Percentiles rank a stretch among this genome's conserved stretches.
phyloP scores from a whole-genome alignment of 1,139 yeast genomes.

The Arxiozyma telluris region DNA sequence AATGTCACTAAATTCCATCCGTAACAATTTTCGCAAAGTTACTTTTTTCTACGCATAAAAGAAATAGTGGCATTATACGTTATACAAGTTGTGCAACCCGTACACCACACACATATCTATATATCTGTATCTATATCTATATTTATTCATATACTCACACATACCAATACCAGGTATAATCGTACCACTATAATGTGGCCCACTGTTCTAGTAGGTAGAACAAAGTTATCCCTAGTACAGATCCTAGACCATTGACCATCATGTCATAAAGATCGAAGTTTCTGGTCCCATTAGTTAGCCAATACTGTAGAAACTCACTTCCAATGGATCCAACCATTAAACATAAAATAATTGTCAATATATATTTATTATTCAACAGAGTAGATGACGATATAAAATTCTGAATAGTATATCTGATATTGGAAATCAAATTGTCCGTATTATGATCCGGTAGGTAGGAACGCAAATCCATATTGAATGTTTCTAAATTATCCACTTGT shows the following conservation, averaged over 20 bases:
- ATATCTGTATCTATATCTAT: too few relatives aligned
- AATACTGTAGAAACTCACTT: conserved; percentile 44
- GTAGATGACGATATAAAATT: not conserved
- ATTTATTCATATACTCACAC: too few relatives aligned
- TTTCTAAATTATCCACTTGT: not conserved
- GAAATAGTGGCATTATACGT: too few relatives aligned
- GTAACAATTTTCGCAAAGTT: too few relatives aligned
- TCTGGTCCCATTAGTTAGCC: conserved; percentile 36
- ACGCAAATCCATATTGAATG: not conserved
- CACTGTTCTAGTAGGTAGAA: conserved; percentile 3
- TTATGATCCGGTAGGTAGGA: not conserved
- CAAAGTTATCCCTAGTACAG: conserved; percentile 18
- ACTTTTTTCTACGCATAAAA: not conserved
- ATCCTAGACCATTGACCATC: conserved; percentile 34
- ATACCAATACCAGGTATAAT: too few relatives aligned
- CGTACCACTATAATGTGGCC: too few relatives aligned
- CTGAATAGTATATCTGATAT: too few relatives aligned
- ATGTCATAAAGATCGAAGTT: conserved; percentile 45
- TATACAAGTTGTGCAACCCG: not conserved
- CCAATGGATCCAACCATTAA: conserved; percentile 39
- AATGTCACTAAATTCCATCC: not conserved
- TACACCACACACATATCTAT: not conserved
- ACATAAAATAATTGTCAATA: conserved; percentile 37
- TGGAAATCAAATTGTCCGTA: not conserved
- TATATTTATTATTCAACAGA: conserved; percentile 22